Evolutionary conservation across 768 basidiomycete species (phyloP), one percentile per base, ranked within the genome.

Genomic region (Chalciporus chontae): DNA sequence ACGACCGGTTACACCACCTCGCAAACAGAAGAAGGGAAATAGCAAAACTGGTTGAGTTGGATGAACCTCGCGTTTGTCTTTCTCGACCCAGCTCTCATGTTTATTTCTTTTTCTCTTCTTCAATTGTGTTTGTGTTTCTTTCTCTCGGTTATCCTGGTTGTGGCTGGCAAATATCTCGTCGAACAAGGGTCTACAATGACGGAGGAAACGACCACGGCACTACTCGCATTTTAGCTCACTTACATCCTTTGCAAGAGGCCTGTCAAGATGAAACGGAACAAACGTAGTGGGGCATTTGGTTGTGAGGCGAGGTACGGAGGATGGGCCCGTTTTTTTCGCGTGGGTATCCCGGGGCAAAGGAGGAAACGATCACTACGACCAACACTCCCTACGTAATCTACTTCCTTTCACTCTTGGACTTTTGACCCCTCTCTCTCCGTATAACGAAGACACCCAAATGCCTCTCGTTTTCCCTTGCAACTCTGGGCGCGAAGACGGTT

Each of bases 11-110:
- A 97, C 94, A 57, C 94, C 94, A 55, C 94, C 94, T 54, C 90
- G 94, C 71, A 96, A 95, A 79, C 85, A 86, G 74, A 95, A 94
- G 87, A 94, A 94, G 83, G 93, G 93, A 78, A 90, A 88, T 61
- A 82, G 75, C 74, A 90, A 89, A 78, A 80, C 73, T 66, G 69
- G 71, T 52, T 73, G 32, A 70, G 67, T 53, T 47, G 57, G 65
- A 54, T 57, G 56, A 61, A 56, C 55, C 59, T 7, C 34, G 46
- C 26, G 47, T 54, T 58, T 55, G 57, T 67, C 66, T 59, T 52
- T 55, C 59, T 64, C 63, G 56, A 43, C 46, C 55, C 62, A 49
- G 53, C 47, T 47, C 41, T 36, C 56, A 11, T 67, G 57, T 68
- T 68, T 65, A 64, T 63, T 64, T 55, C 68, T 63, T 54, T 66